Percentiles rank a stretch among this genome's conserved stretches.
phyloP scores from a whole-genome alignment of 2,329 filamentous ascomycete species.

The Trichoderma simmonsii region DNA sequence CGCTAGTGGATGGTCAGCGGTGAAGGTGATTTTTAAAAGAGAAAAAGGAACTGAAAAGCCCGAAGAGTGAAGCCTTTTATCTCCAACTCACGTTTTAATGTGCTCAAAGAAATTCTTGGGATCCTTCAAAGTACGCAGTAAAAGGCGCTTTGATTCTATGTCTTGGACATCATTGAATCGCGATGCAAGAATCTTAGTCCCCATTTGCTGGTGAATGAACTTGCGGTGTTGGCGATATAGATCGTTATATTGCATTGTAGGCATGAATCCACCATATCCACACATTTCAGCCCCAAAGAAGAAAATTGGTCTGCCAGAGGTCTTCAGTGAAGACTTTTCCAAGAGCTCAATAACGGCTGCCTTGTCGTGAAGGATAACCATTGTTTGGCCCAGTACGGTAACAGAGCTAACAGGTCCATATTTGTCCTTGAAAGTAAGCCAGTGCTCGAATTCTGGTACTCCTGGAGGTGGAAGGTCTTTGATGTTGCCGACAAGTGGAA shows the following conservation, averaged over 20 bases:
- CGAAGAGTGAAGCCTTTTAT: neutral
- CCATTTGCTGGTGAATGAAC: constrained; percentile 14
- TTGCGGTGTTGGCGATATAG: constrained; percentile 1
- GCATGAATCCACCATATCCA: constrained; percentile 22
- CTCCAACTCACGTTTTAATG: constrained; percentile 17
- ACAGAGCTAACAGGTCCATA: constrained; percentile 24
- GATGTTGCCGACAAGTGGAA: constrained; percentile 47
- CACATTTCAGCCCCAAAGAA: constrained; percentile 23
- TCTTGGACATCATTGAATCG: constrained; percentile 17
- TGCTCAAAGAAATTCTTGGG: constrained; percentile 14
- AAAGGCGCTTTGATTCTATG: constrained; percentile 16
- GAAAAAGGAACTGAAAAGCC: neutral
- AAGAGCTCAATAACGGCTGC: neutral
- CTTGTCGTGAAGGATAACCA: constrained; percentile 16
- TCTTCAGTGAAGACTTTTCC: constrained; percentile 5
- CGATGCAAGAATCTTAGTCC: neutral
- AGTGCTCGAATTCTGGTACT: constrained; percentile 33
- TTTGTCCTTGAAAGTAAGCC: constrained; percentile 35
- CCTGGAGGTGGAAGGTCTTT: constrained; percentile 40
- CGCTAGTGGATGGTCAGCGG: neutral
- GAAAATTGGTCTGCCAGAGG: constrained; percentile 1
- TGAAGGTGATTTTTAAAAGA: neutral
- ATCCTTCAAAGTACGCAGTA: constrained; percentile 8
- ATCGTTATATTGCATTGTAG: constrained; percentile 7
- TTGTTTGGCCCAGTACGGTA: constrained; percentile 5